Evolutionary conservation across 495 filamentous ascomycete species (phyloP), one percentile per base, ranked within the genome.

Genomic region (Durotheca rogersii): DNA sequence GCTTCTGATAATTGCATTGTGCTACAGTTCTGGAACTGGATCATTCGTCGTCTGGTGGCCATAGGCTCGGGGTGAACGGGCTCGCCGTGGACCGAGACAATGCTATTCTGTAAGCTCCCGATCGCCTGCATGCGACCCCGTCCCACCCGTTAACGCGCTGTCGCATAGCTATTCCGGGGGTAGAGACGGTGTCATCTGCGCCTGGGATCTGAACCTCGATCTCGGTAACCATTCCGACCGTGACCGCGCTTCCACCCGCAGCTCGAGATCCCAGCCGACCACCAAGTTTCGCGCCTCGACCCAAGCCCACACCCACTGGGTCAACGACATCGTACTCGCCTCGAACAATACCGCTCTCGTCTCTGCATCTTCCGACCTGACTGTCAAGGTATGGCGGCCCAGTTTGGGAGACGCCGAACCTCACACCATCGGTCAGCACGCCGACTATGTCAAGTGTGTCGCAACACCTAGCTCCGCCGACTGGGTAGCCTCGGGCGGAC

Each of bases 221-320:
- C 73, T 81, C 29, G 61, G 71, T 7, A 53, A 62, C 38, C 61
- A 69, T 19, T 60, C 65, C 41, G 64, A 72, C 36, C 49, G 56
- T 48, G 59, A 71, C 44, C 46, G 55, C 25, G 49, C 46, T 9
- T 46, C 58, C 25, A 57, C 15, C 20, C 43, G 31, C 41, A 30
- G 61, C 45, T 31, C 60, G 46, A 69, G 66, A 60, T 65, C 62
- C 43, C 71, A 64, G 50, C 65, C 62, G 41, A 73, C 63, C 7
- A 89, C 90, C 25, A 78, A 77, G n/a, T 92, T 92, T 67, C 84
- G 89, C 47, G 80, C 85, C 37, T 90, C 96, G 68, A 88, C 91
- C n/a, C 90, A 96, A 62, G 94, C 93, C 9, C 93, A 98, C 66
- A 97, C 91, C 19, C 92, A 97, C 68, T 97, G 93, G 93, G 87